Evolutionary conservation across 805 yeast genomes (phyloP).

Genomic region (Candida adriatica): DNA sequence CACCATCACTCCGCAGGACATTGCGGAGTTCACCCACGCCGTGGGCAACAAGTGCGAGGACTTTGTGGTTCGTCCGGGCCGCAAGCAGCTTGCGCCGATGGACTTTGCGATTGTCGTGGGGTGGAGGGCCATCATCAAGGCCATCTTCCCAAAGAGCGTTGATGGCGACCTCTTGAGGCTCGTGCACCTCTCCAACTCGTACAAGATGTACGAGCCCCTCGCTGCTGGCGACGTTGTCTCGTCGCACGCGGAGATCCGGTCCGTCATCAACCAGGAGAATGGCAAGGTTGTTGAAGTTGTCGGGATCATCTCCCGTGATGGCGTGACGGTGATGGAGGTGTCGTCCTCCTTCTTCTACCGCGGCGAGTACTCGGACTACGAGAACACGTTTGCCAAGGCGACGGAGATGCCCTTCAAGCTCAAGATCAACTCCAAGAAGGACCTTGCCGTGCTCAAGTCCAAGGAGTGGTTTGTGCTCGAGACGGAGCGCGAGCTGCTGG

Average conservation of each 20-base stretch:
- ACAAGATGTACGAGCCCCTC: constrained; percentile 86
- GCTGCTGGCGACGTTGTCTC: constrained; percentile 81
- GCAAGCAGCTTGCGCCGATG: constrained; percentile 91
- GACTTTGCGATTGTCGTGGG: constrained; percentile 98
- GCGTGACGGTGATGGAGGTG: constrained; percentile 84
- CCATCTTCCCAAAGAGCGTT: constrained; percentile 93
- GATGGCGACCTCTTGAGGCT: constrained; percentile 94
- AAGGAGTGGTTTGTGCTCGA: constrained; percentile 97
- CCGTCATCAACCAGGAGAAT: constrained; percentile 83
- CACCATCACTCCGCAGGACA: constrained; percentile 65
- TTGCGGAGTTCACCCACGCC: constrained; percentile 92
- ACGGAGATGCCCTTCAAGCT: constrained; percentile 85
- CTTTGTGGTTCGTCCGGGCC: constrained; percentile 82
- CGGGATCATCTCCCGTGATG: constrained; percentile 77
- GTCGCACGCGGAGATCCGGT: constrained; percentile 75
- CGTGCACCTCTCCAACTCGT: constrained; percentile 93
- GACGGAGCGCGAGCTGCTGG: constrained; percentile 61
- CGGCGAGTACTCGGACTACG: constrained; percentile 82
- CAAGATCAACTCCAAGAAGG: constrained; percentile 66
- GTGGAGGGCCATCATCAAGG: constrained; percentile 96
- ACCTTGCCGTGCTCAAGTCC: constrained; percentile 85
- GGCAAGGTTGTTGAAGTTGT: constrained; percentile 96
- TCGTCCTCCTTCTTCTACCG: constrained; percentile 94
- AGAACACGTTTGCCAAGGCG: constrained; percentile 85
- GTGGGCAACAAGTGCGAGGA: constrained; percentile 97